phyloP scores from a whole-genome alignment of 2,329 filamentous ascomycete genomes.

The Paramyrothecium roridum region DNA sequence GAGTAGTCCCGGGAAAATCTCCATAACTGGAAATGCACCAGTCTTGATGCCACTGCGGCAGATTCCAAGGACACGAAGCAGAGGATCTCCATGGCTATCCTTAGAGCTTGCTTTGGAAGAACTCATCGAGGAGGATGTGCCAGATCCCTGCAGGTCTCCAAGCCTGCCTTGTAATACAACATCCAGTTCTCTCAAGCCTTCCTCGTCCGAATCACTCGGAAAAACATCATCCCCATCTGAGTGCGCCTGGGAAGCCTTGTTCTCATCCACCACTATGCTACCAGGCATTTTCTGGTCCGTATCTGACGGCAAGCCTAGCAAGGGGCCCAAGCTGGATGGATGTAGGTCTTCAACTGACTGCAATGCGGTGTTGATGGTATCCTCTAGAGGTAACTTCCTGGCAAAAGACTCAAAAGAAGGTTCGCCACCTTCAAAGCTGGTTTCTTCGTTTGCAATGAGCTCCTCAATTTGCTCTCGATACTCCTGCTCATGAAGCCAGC shows the following conservation, averaged over 20 bases:
- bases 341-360: slow-evolving; percentile 88
- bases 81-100: neutral
- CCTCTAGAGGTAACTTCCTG: slow-evolving; percentile 46
- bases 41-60: slow-evolving; percentile 38
- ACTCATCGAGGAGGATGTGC: no score
- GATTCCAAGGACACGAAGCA: slow-evolving; percentile 28
- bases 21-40: slow-evolving; percentile 30
- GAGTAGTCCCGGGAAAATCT: slow-evolving; percentile 34
- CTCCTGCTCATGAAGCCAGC: slow-evolving; percentile 92
- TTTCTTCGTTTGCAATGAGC: slow-evolving; percentile 63
- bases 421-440: slow-evolving; percentile 31
- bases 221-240: slow-evolving; percentile 46
- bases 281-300: slow-evolving; percentile 20
- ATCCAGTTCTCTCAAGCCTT: slow-evolving; percentile 27
- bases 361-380: slow-evolving; percentile 68
- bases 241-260: slow-evolving; percentile 45
- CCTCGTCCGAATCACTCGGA: slow-evolving; percentile 52
- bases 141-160: no score
- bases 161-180: neutral
- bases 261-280: slow-evolving; percentile 64
- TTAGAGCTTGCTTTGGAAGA: neutral
- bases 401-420: slow-evolving; percentile 67
- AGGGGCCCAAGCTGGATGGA: slow-evolving; percentile 58
- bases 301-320: slow-evolving; percentile 35
- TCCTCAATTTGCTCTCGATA: slow-evolving; percentile 63